Evolutionary conservation across 1,284 basidiomycete genomes (phyloP), one percentile per base, ranked within the genome.

Genomic region (Anthracocystis walkeri): DNA sequence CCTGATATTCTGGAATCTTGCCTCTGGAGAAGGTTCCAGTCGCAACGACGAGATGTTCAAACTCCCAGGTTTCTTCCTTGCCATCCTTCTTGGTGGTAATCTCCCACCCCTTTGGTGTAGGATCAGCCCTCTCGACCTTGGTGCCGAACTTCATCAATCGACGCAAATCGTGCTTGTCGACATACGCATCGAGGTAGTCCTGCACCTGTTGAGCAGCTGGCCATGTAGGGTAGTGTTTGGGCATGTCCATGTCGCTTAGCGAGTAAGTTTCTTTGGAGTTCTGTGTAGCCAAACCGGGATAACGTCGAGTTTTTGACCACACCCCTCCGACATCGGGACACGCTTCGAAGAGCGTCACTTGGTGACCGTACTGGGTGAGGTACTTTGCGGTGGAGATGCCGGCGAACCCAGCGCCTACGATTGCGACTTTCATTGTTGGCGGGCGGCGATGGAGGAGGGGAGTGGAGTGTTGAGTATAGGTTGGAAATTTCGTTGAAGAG

Each of bases 241-340:
- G 80, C 80, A 82, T 82, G 38, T 61, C 57, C 74, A 82, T 65
- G 38, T 81, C 79, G 21, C 61, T 69, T 4, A 82, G 68, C 45
- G 63, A 66, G 65, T 82, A 82, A 2, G 80, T 82, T 38, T 81
- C 62, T 44, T 82, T 82, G 18, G 74, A 69, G 63, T 82, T 82
- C 46, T 82, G 80, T 0, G 80, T 81, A 14, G 73, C 65, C 12
- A 81, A 58, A 29, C 80, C 80, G 31, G 77, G 77, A 41, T 82
- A 81, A 20, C 76, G 67, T 38, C 79, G 64, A 12, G 62, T 21
- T 31, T 70, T 67, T 63, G 66, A 63, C 78, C 72, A 80, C 12
- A 78, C 77, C 5, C 77, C 77, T 1, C 77, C 77, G 18, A 77
- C 55, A 20, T 77, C 74, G 41, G 53, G 35, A 40, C 65, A 61